phyloP scores from a whole-genome alignment of 805 yeast species.

The Cyberlindnera euphorbiae region DNA sequence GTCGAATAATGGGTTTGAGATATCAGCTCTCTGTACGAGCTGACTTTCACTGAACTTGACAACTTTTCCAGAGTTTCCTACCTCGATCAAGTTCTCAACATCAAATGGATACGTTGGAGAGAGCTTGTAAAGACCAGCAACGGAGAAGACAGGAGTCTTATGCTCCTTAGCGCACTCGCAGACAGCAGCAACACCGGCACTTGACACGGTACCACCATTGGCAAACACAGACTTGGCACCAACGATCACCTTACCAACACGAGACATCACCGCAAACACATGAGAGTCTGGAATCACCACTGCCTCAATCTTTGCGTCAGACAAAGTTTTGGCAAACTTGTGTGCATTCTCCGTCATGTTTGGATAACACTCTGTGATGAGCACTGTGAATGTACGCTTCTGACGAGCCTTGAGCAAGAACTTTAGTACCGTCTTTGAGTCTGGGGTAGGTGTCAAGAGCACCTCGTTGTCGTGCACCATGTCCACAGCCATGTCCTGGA shows the following conservation, averaged over 20 bases:
- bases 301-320: constrained; percentile 83
- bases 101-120: constrained; percentile 86
- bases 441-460: constrained; percentile 89
- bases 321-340: constrained; percentile 69
- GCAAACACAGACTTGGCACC: constrained; percentile 93
- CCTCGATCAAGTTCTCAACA: constrained; percentile 78
- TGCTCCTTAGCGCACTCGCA: constrained; percentile 95
- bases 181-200: constrained; percentile 87
- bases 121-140: constrained; percentile 88
- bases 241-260: constrained; percentile 92
- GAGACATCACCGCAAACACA: constrained; percentile 91
- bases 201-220: constrained; percentile 90
- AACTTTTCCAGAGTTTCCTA: constrained; percentile 91
- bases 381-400: constrained; percentile 86
- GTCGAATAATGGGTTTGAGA: constrained; percentile 84
- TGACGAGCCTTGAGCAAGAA: constrained; percentile 81
- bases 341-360: constrained; percentile 78
- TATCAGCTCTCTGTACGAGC: constrained; percentile 68
- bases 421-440: constrained; percentile 81
- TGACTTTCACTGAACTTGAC: constrained; percentile 67
- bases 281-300: constrained; percentile 91
- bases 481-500: constrained; percentile 87
- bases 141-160: constrained; percentile 93
- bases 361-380: constrained; percentile 90
- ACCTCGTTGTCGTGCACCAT: constrained; percentile 90